Evolutionary conservation across 192 early-diverging fungal genomes (phyloP).

Genomic region (Coemansia sp.): DNA sequence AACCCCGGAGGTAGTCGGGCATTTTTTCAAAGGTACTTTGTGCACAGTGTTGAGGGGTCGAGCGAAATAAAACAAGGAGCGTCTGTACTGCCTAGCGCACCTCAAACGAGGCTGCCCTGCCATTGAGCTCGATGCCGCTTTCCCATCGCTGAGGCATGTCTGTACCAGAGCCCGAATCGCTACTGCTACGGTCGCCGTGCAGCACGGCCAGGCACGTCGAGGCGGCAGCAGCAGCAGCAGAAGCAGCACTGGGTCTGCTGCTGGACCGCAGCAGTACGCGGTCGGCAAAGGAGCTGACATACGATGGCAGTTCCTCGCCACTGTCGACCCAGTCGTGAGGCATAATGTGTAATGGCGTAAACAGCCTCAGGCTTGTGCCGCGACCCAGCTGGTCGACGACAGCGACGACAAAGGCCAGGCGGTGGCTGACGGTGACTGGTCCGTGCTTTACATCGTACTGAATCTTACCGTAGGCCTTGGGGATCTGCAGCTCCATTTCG

Average conservation of each 20-base stretch:
- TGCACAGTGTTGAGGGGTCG: too few relatives aligned
- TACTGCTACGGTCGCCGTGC: background rate
- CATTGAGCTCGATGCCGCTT: background rate
- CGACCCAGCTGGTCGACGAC: constrained; percentile 39
- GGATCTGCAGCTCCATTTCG: constrained; percentile 47
- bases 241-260: background rate
- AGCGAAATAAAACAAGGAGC: too few relatives aligned
- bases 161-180: background rate
- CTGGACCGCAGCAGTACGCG: constrained; percentile 29
- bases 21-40: too few relatives aligned
- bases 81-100: too few relatives aligned
- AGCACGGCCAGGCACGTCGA: background rate
- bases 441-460: constrained; percentile 51
- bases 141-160: background rate
- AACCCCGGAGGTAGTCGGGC: too few relatives aligned
- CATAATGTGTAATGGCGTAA: constrained; percentile 51
- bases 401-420: constrained; percentile 47
- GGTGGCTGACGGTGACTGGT: constrained; percentile 44
- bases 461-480: constrained; percentile 43
- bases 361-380: constrained; percentile 47
- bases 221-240: too few relatives aligned
- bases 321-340: constrained; percentile 30
- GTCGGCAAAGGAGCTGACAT: constrained; percentile 38
- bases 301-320: constrained; percentile 37
- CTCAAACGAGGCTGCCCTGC: background rate